Percentiles rank a stretch among this genome's conserved stretches.
These are phyloP conservation scores for Debaryomyces nepalensis DNA, from an alignment of 1,139 yeast species.

Conservation along the genomic window DNA sequence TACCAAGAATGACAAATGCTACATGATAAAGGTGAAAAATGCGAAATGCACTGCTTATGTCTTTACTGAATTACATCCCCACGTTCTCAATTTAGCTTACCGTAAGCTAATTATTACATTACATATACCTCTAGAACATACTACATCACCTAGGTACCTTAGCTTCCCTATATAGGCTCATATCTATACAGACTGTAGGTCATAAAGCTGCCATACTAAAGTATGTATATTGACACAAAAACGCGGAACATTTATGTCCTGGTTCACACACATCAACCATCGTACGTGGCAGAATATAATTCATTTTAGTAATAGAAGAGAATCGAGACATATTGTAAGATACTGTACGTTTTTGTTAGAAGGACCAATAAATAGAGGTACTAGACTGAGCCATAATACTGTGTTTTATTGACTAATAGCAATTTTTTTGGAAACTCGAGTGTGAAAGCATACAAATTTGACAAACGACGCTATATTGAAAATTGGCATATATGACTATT, in stretches of 20 bases:
- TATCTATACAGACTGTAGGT: background rate
- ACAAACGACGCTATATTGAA: slow-evolving; percentile 1
- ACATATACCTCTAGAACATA: too few species aligned
- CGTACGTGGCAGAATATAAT: slow-evolving; percentile 14
- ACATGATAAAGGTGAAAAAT: background rate
- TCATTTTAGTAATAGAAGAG: background rate
- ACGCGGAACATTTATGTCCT: slow-evolving; percentile 5
- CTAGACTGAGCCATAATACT: background rate
- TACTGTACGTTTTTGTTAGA: slow-evolving; percentile 2
- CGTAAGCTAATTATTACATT: too few species aligned
- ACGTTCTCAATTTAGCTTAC: too few species aligned
- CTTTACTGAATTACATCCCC: too few species aligned
- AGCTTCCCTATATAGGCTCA: too few species aligned
- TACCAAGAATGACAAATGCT: background rate
- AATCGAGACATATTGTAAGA: background rate
- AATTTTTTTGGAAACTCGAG: background rate
- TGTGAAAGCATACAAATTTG: background rate
- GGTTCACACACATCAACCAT: slow-evolving; percentile 1
- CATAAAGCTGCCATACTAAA: background rate
- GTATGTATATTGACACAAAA: slow-evolving; percentile 2
- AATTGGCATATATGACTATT: slow-evolving; percentile 6
- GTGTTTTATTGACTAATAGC: background rate
- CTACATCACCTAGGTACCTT: too few species aligned
- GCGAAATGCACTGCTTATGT: slow-evolving; percentile 3
- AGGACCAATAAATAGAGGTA: background rate